A percentile compares a stretch with the other conserved stretches of the same genome.
Conservation (phyloP, 257 asterid species). For the Mentha longifolia region DNA sequence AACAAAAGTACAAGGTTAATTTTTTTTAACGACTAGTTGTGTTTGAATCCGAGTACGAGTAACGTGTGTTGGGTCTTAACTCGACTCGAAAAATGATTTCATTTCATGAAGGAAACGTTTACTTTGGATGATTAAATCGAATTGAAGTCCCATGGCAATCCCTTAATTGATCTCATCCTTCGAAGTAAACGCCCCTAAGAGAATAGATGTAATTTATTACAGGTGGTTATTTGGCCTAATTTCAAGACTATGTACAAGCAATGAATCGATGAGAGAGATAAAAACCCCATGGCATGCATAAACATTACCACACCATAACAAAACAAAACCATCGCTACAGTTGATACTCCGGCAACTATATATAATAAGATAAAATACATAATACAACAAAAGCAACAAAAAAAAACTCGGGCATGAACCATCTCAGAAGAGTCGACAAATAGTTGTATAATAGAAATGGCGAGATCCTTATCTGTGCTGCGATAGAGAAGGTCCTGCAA, state of each 20-base stretch:
- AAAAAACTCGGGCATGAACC: neutral
- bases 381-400: conserved; percentile 22
- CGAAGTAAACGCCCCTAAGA: no score
- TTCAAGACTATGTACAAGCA: neutral
- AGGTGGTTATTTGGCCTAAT: neutral
- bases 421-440: neutral
- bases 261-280: neutral
- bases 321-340: neutral
- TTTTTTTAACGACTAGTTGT: no score
- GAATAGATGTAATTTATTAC: neutral
- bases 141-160: no score
- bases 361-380: neutral
- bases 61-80: no score
- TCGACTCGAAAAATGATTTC: no score
- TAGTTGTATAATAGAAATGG: neutral
- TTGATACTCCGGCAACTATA: neutral
- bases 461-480: conserved; percentile 37
- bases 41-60: no score
- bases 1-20: no score
- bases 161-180: no score
- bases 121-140: no score
- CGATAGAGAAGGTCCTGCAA: conserved; percentile 56
- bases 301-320: neutral
- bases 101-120: no score
- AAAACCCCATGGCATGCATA: neutral